Evolutionary conservation across 345 rosid genomes (phyloP).

Genomic region (Moricandia arvensis): DNA sequence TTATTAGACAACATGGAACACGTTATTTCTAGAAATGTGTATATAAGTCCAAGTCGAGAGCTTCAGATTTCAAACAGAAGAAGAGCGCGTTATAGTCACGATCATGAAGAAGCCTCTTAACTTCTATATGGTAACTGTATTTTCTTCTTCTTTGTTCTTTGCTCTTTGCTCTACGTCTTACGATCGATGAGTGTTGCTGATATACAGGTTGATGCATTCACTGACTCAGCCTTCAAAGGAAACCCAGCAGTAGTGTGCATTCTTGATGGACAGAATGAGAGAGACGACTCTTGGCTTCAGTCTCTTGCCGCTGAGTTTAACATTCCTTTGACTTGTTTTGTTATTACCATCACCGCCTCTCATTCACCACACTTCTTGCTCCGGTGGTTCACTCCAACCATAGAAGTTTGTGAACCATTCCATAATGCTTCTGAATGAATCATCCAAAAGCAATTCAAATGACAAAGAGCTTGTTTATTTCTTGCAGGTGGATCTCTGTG

Average conservation of each 20-base stretch:
- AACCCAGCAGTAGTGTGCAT: conserved; percentile 78
- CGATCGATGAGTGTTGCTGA: neutral
- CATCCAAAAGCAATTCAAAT: neutral
- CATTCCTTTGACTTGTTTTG: conserved; percentile 45
- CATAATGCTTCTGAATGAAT: neutral
- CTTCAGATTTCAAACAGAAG: neutral
- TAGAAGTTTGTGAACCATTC: conserved; percentile 1
- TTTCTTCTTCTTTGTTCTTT: neutral
- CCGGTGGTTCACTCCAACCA: conserved; percentile 56
- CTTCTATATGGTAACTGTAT: conserved; percentile 45
- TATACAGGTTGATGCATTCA: conserved; percentile 64
- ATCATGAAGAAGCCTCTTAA: conserved; percentile 43
- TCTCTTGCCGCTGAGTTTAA: conserved; percentile 54
- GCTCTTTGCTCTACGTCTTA: neutral
- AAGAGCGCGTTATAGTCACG: neutral
- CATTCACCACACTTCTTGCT: conserved; percentile 25
- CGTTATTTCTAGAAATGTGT: neutral
- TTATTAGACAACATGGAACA: neutral
- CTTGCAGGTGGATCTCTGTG: conserved; percentile 57
- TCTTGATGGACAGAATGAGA: conserved; percentile 45
- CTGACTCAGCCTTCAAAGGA: conserved; percentile 64
- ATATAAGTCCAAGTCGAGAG: neutral
- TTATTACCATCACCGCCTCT: conserved; percentile 29
- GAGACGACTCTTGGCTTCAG: conserved; percentile 68
- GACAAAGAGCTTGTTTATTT: neutral